Evolutionary conservation across 352 stramenopile species (phyloP), one percentile per base, ranked within the genome.

Genomic region (Globisporangium cederbergense): DNA sequence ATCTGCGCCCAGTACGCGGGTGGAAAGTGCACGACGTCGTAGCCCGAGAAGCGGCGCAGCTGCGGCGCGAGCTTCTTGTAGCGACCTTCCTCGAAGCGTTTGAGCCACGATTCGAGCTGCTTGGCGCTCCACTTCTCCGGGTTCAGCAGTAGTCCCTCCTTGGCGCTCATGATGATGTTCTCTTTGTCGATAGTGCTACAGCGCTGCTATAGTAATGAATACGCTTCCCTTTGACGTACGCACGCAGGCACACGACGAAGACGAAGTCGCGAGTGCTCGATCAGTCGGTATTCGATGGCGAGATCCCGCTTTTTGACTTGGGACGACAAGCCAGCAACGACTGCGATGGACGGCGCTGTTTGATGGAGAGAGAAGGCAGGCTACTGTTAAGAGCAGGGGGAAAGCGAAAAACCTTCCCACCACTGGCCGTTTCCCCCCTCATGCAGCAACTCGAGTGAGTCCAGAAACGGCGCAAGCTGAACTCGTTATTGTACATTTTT

Each of bases 91-190:
- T 96, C 87, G 58, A 90, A 94, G 57, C 75, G 77, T 49, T 69
- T 77, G 46, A 96, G 77, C 84, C 84, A 96, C 59, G 78, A 69
- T 51, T 86, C 77, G 18, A 96, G 74, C 72, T 96, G 83, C 68
- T 90, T 87, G 60, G 79, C 68, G 57, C 70, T 90, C 87, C 87
- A 96, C 55, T 79, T 74, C 66, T 89, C 82, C n/a, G 87, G 87
- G 68, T 93, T 93, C 11, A 89, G 67, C 57, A 91, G 62, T 58
- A 89, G 62, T 53, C 74, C 76, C 58, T 93, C 97, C 93, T 97
- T 88, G 83, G 95, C 93, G 88, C 95, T 77, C 93, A 92, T 95
- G 36, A 49, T 22, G 43, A 18, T 28, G 25, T 28, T 28, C 43
- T 86, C 89, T 81, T 91, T 88, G 87, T 60, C 62, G 60, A 30